Conservation (phyloP, 75 land plant genomes). For the Cupressus sempervirens region DNA sequence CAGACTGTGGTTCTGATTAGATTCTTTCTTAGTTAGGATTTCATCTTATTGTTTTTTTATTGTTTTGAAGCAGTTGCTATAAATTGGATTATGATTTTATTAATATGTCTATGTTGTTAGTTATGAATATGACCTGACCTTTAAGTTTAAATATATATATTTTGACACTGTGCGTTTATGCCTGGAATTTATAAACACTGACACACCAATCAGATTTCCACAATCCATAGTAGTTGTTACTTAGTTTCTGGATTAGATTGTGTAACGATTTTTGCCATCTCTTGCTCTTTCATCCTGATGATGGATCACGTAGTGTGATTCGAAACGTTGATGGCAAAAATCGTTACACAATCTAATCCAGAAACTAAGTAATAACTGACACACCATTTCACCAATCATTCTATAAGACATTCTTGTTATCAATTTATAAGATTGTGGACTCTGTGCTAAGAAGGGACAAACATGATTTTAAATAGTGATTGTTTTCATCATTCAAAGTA, state of each 20-base stretch:
- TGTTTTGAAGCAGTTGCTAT: not conserved
- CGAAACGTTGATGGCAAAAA: too few species aligned
- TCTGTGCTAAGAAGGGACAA: not conserved
- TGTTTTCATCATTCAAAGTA: not conserved
- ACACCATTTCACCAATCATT: not conserved
- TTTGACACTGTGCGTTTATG: not conserved
- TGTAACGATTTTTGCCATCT: too few species aligned
- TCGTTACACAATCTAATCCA: too few species aligned
- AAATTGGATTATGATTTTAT: not conserved
- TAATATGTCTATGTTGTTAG: not conserved
- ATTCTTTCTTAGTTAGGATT: not conserved
- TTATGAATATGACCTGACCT: not conserved
- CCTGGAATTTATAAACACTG: not conserved
- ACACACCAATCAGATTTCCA: too few species aligned
- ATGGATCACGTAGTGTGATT: too few species aligned
- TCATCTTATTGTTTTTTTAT: not conserved
- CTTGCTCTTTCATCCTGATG: too few species aligned
- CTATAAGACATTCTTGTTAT: not conserved
- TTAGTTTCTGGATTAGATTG: too few species aligned
- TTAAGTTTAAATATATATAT: not conserved
- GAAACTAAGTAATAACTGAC: too few species aligned
- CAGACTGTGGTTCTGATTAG: not conserved
- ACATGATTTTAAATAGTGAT: not conserved
- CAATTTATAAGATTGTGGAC: not conserved
- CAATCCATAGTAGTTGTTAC: too few species aligned